phyloP scores from a whole-genome alignment of 176 grass and related monocot genomes.

The Oropetium thomaeum region DNA sequence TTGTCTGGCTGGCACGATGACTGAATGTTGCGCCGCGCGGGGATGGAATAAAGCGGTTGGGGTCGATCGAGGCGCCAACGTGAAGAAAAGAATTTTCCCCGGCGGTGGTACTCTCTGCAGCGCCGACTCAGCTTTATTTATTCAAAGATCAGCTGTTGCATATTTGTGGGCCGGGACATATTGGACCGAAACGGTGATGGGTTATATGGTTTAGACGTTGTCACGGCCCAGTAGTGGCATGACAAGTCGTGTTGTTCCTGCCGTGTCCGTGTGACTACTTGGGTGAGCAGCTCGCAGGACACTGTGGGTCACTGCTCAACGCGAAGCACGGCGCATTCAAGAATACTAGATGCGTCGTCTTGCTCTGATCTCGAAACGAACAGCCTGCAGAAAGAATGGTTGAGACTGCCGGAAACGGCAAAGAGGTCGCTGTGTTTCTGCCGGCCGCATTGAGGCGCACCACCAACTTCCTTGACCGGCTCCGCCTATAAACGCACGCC shows the following conservation, averaged over 20 bases:
- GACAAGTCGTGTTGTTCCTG: too few relatives aligned
- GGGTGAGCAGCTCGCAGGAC: too few relatives aligned
- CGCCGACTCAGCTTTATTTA: background rate
- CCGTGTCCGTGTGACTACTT: too few relatives aligned
- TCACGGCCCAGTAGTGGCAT: too few relatives aligned
- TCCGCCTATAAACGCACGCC: conserved; percentile 21
- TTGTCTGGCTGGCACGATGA: conserved; percentile 4
- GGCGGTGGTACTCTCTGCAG: background rate
- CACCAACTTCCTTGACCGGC: conserved; percentile 41
- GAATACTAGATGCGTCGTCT: background rate
- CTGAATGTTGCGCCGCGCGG: background rate
- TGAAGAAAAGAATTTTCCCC: conserved; percentile 43
- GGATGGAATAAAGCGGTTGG: conserved; percentile 39
- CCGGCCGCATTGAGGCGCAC: conserved; percentile 2
- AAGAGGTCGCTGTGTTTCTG: background rate
- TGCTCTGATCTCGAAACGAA: background rate
- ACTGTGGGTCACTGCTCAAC: too few relatives aligned
- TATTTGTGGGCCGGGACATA: too few relatives aligned
- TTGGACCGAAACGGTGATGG: too few relatives aligned
- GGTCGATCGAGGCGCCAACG: background rate
- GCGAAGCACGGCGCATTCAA: too few relatives aligned
- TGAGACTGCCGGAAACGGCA: background rate
- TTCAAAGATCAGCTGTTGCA: background rate
- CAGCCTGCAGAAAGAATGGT: background rate
- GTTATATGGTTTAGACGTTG: too few relatives aligned